Percentiles rank a stretch among this genome's conserved stretches.
Evolutionary conservation across 2,329 filamentous ascomycete species (phyloP).

Genomic region (Cladosporium sp.): DNA sequence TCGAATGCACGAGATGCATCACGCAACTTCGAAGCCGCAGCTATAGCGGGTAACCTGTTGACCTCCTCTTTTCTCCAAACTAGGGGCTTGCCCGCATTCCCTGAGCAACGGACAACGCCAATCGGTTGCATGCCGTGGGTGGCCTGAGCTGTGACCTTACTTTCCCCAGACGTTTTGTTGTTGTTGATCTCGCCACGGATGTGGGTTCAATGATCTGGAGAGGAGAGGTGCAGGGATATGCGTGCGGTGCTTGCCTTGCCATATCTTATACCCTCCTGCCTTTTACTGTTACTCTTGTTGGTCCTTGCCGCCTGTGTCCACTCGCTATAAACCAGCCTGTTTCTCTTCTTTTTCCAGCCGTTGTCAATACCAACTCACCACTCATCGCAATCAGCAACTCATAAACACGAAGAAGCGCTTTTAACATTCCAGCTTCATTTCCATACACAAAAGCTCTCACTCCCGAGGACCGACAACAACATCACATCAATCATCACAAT

Average conservation of each 20-base stretch:
- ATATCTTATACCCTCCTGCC: conserved; percentile 3
- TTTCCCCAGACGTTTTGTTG: conserved; percentile 16
- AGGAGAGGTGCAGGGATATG: conserved; percentile 13
- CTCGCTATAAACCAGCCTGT: neutral
- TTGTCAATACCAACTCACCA: neutral
- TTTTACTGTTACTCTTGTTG: neutral
- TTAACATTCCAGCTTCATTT: neutral
- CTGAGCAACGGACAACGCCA: neutral
- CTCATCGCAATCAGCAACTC: neutral
- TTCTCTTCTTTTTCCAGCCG: neutral
- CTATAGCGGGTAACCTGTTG: neutral
- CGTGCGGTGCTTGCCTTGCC: conserved; percentile 2
- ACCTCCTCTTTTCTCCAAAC: neutral
- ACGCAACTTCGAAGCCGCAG: neutral
- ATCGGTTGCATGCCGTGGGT: neutral
- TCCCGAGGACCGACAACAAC: neutral
- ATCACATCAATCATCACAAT: conserved; percentile 4
- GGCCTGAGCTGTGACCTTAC: neutral
- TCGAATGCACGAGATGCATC: neutral
- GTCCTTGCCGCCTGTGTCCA: conserved; percentile 9
- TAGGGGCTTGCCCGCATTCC: neutral
- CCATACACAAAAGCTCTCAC: neutral
- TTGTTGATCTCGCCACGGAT: conserved; percentile 5
- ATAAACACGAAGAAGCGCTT: neutral
- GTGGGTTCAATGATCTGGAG: neutral